Evolutionary conservation across 768 basidiomycete species (phyloP).

Genomic region (Pseudohyphozyma bogoriensis): DNA sequence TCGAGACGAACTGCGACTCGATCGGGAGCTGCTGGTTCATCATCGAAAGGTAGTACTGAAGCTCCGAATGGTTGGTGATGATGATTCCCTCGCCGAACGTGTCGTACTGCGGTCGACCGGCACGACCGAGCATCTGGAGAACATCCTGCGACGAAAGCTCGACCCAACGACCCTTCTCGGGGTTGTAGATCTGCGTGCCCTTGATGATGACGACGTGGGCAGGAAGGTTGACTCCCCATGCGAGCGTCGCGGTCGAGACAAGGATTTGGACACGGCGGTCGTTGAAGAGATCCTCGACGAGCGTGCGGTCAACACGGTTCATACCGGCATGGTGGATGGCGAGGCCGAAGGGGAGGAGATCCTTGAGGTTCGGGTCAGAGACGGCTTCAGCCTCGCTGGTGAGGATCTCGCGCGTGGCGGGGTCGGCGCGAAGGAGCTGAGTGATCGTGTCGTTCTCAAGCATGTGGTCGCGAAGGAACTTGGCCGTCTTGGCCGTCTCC

Average conservation of each 20-base stretch:
- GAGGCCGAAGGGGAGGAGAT: constrained; percentile 90
- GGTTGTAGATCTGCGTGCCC: constrained; percentile 99
- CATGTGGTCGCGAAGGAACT: constrained; percentile 85
- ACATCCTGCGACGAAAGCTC: constrained; percentile 93
- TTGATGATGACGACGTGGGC: constrained; percentile 99
- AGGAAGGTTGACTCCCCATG: constrained; percentile 98
- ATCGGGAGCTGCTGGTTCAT: constrained; percentile 97
- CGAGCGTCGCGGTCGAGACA: constrained; percentile 93
- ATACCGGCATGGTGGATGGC: constrained; percentile 98
- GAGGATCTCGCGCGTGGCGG: constrained; percentile 80
- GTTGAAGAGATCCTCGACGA: constrained; percentile 88
- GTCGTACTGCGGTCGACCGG: constrained; percentile 93
- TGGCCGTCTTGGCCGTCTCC: constrained; percentile 94
- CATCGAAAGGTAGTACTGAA: constrained; percentile 91
- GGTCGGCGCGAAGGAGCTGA: constrained; percentile 88
- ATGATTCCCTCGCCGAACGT: constrained; percentile 96
- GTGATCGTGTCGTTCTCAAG: constrained; percentile 94
- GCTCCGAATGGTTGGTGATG: constrained; percentile 92
- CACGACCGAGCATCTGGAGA: constrained; percentile 95
- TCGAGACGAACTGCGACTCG: constrained; percentile 85
- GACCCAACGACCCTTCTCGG: constrained; percentile 95
- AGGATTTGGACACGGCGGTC: constrained; percentile 88
- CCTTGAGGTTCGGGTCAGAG: constrained; percentile 70
- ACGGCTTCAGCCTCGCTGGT: constrained; percentile 71
- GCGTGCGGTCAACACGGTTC: constrained; percentile 75